These are phyloP conservation scores for Didymella lethalis DNA, from an alignment of 2,329 filamentous ascomycete genomes.

Conservation along the genomic window DNA sequence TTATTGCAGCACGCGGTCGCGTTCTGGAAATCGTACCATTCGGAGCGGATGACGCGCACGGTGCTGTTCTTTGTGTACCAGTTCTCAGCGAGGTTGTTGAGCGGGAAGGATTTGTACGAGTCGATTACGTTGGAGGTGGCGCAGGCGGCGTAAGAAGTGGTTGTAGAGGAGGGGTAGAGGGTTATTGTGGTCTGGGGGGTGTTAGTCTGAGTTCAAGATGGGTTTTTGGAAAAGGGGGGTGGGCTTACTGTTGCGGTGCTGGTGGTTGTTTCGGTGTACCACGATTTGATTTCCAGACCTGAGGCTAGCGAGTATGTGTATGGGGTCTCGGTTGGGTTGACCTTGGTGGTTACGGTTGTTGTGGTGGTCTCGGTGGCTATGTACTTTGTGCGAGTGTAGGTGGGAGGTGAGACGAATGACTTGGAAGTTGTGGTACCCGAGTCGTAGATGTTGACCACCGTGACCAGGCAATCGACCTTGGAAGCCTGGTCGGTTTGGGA, in stretches of 20 bases:
- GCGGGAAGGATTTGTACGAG: conserved; percentile 7
- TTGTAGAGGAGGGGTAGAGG: conserved; percentile 9
- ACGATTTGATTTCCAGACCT: conserved; percentile 5
- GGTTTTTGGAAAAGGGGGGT: no score
- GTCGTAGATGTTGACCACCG: conserved; percentile 15
- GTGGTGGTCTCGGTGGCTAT: conserved; percentile 15
- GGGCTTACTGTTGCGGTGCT: conserved; percentile 7
- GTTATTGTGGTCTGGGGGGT: conserved; percentile 12
- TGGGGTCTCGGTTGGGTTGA: conserved; percentile 14
- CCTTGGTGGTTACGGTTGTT: conserved; percentile 11
- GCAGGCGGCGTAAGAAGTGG: conserved; percentile 15
- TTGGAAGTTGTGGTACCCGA: conserved; percentile 13
- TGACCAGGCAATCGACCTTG: conserved; percentile 18
- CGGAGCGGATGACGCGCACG: conserved; percentile 13
- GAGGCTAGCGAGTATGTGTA: conserved; percentile 16
- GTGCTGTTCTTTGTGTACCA: conserved; percentile 20
- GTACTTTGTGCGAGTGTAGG: conserved; percentile 16
- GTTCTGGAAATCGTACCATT: conserved; percentile 14
- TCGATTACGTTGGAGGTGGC: conserved; percentile 15
- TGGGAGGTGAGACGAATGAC: conserved; percentile 14
- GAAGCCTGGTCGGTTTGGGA: background rate
- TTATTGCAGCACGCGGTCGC: conserved; percentile 13
- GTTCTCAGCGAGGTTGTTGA: conserved; percentile 10
- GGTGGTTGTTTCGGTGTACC: conserved; percentile 14
- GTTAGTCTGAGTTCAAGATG: background rate